A percentile compares a stretch with the other conserved stretches of the same genome.
Evolutionary conservation across 139 green algal species (phyloP).

Genomic region (Astrephomene gubernaculifera): DNA sequence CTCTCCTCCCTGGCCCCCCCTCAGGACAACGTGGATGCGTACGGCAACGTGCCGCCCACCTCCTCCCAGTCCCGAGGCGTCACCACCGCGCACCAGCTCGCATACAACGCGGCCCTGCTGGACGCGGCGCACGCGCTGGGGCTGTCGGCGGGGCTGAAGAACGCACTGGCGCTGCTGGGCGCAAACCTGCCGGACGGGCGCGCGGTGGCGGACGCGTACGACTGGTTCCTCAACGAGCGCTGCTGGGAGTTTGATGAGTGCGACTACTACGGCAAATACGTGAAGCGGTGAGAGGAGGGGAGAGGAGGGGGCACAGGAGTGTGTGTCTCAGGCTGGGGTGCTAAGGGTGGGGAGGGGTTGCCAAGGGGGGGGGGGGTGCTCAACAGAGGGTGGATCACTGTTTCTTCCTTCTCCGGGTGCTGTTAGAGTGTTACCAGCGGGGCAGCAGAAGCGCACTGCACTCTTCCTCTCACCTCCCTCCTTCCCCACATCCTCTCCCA

Average conservation of each 20-base stretch:
- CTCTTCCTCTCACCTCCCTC: too few relatives aligned
- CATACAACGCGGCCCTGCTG: constrained; percentile 11
- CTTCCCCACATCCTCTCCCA: too few relatives aligned
- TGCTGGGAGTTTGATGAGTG: constrained; percentile 39
- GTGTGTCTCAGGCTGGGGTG: neutral
- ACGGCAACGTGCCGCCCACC: constrained; percentile 19
- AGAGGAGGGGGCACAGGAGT: neutral
- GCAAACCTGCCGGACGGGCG: neutral
- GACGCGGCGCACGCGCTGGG: constrained; percentile 28
- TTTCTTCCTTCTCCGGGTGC: too few relatives aligned
- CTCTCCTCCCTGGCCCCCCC: neutral
- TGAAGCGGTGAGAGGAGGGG: neutral
- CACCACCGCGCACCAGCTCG: constrained; percentile 1
- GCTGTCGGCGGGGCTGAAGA: constrained; percentile 36
- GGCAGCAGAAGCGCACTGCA: too few relatives aligned
- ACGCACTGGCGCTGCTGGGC: constrained; percentile 27
- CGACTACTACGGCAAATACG: neutral
- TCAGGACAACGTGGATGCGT: constrained; percentile 44
- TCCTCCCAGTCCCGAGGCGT: neutral
- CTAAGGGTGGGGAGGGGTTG: neutral
- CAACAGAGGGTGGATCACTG: neutral
- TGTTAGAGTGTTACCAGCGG: too few relatives aligned
- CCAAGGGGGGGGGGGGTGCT: neutral
- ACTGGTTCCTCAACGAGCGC: constrained; percentile 34
- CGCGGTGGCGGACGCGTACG: constrained; percentile 12